phyloP scores from a whole-genome alignment of 225 moss, liverwort and hornwort genomes.

The Bryoerythrophyllum caledonicum region DNA sequence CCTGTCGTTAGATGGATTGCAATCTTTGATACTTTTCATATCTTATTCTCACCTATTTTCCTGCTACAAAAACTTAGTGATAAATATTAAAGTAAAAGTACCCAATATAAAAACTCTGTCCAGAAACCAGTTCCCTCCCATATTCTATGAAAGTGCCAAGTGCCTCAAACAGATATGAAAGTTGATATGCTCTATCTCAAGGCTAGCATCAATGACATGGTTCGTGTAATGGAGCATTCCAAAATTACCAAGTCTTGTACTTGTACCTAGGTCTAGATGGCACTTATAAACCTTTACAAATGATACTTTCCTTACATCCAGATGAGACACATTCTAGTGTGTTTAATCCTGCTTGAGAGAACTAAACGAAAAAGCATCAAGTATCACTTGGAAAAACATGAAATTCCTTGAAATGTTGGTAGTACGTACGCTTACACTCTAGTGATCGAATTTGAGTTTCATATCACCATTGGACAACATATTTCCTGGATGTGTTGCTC shows the following conservation, averaged over 20 bases:
- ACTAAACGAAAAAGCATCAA: not conserved
- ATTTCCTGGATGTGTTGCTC: constrained; percentile 60
- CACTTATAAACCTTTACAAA: not conserved
- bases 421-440: constrained; percentile 1
- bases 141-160: not conserved
- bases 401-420: not conserved
- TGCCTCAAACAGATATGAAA: not conserved
- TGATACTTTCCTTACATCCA: not conserved
- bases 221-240: not conserved
- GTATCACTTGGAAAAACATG: not conserved
- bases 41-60: constrained; percentile 17
- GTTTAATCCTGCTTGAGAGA: no score
- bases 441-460: constrained; percentile 92
- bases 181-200: not conserved
- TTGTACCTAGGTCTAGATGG: not conserved
- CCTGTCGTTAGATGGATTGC: not conserved
- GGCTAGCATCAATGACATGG: not conserved
- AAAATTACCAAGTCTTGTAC: not conserved
- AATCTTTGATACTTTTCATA: not conserved
- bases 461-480: constrained; percentile 85
- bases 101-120: not conserved
- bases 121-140: not conserved
- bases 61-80: not conserved
- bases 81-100: not conserved
- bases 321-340: not conserved